Base-by-base conservation (phyloP, 2,329 filamentous ascomycete species). In the Aspergillus brunneoviolaceus region DNA sequence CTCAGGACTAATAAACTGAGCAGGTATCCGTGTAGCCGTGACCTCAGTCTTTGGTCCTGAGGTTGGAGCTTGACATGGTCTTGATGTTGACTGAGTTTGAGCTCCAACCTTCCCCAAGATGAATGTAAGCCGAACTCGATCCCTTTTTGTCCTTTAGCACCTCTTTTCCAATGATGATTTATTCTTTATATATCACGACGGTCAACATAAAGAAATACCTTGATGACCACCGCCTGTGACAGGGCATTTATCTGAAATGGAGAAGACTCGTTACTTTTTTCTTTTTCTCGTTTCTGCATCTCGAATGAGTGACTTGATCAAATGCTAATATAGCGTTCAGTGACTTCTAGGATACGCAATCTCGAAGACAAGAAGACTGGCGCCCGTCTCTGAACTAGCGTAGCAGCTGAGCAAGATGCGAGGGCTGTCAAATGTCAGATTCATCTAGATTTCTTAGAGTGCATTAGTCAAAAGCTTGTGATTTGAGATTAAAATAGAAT, bases 181-280 rank as follows among this genome's bases (percentile, higher is more conserved):
- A 76, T 69, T 77, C 72, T 67, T 73, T 82, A 79, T 82, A 85
- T 85, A 87, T 91, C 89, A 92, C 89, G 89, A 92, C 89, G 89
- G 89, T 92, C 89, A 89, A 89, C 89, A 89, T 90, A 92, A 55
- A 55, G 56, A 87, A 84, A 65, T 77, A 80, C 84, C 80, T 89
- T 92, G 89, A 91, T 90, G 89, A 91, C 81, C 87, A 80, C 79
- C 68, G 87, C 88, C 88, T 87, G 81, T 90, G 88, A 91, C 88
- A 87, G 81, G 88, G 88, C 87, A 68, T 70, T 63, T 66, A 76
- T 75, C 74, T 77, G 65, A 67, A 56, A 63, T 45, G 39, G 39
- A 45, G 49, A 57, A 45, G 57, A 60, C 29, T 45, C 23, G 57
- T 63, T 35, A 35, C 19, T 48, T 12, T 35, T 14, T 6, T 7